Base-by-base conservation (phyloP, 2,329 filamentous ascomycete species). In the Epichloe glyceriae region DNA sequence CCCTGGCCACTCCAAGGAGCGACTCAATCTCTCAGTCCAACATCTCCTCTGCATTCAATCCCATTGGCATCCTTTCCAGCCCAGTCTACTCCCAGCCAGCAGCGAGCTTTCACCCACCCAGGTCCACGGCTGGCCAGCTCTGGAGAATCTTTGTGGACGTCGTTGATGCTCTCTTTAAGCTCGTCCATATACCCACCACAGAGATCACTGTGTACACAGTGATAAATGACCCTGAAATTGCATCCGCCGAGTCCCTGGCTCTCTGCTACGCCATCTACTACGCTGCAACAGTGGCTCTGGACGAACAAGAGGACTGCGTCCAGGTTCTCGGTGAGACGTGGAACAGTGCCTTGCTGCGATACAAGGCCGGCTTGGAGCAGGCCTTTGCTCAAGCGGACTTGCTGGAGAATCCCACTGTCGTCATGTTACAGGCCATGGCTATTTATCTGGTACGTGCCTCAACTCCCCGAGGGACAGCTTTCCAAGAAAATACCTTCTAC, bases 191-290 rank as follows among this genome's bases (percentile, higher is more conserved):
- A 1, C 58, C 64, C 4, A 60, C 62, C 17, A 55, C 64, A 17
- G 61, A 71, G 51, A 50, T 65, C 12, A 49, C 54, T 5, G 41
- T 68, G 4, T 68, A 64, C 48, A 66, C 64, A 0, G 63, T 59
- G 2, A 58, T 64, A 6, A 55, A 61, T 17, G 55, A 66, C 22
- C 65, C 66, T 1, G 47, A 35, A 0, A 51, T 51, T 2, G 63
- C 64, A 0, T 52, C 60, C 0, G 50, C 54, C 0, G 65, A 67
- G 3, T 52, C 52, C 0, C 8, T 67, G 6, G 71, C 71, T 0
- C 58, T 74, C 4, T 69, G 70, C 52, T 74, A 70, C 49, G 62
- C 70, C 51, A 72, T 81, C 14, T 81, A 80, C 54, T 73, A 66
- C 54, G 64, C 71, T 4, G 60, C 77, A 0, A 58, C 75, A 2